Base-by-base conservation (phyloP, 805 yeast species). In the Kazachstania psychrophila region DNA sequence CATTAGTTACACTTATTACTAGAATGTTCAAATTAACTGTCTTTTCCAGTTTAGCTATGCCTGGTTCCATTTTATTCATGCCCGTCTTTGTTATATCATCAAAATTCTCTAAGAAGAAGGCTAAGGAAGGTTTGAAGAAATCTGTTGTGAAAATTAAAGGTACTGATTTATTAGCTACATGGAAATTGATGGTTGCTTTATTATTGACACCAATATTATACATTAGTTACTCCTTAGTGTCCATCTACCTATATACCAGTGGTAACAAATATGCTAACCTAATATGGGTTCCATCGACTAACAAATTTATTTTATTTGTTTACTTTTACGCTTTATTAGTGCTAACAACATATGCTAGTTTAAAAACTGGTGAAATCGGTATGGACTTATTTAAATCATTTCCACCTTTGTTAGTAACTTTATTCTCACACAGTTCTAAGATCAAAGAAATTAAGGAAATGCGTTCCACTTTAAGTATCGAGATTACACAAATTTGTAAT, bases 61-160 rank as follows among this genome's bases (percentile, higher is more conserved):
- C 98, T 0, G 97, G 98, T 1, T 70, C 78, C 4, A 62, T 84
- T 4, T 63, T 92, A 38, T 88, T 88, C 56, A 70, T 84, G 1
- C 98, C 98, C 2, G 83, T 92, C 3, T 86, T 89, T 51, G 61
- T 83, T 27, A 72, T 79, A 13, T 74, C 95, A 7, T 79, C 77
- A 50, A 58, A 60, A 20, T 79, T 84, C 38, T 79, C 95, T 11
- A 72, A 68, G 41, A 66, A 68, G 43, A 87, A 88, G 60, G 86
- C 88, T 28, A 66, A 60, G 42, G 72, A 75, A 25, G 97, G 97
- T 0, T 66, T 89, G 42, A 87, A 85, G n/a, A 81, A 73, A n/a
- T 86, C 96, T 0, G 72, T 84, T 1, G 98, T 89, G 13, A 89
- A 89, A 56, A 78, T 89, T 44, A 77, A 79, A 55, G 97, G 94